Base-by-base conservation (phyloP, 2,329 filamentous ascomycete species). In the Calonectria pteridis region DNA sequence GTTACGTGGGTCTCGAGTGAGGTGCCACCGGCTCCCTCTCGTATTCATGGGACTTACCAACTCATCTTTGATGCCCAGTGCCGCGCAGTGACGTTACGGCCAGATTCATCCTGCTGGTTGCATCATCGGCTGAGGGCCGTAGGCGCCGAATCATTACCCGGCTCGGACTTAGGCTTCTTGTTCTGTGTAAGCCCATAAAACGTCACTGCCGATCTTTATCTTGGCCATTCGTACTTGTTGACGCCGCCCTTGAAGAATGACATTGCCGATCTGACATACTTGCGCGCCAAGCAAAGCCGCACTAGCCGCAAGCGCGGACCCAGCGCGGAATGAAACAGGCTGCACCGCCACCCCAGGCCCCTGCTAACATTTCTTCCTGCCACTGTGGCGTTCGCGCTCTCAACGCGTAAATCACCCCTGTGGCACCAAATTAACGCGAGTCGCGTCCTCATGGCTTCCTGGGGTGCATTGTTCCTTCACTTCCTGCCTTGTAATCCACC, bases 401-500 rank as follows among this genome's bases (percentile, higher is more conserved):
- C 71, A 75, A 79, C 78, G 79, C 79, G 76, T 72, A 65, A 73
- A 73, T 73, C 68, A 67, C 69, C 49, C 59, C 69, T 67, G 46
- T 67, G 72, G 81, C 82, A 77, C 82, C 81, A 84, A 76, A 81
- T 79, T 77, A 71, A 83, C 82, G 82, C 83, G 83, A 33, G 63
- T 76, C 82, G 82, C 81, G 82, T 82, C 77, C 77, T 74, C 73
- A 37, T 23, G 68, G 64, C 72, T 63, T 71, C 43, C 51, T 6
- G 51, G 71, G 75, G 65, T 67, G 72, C 59, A 71, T 70, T 71
- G 73, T 77, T 73, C 73, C 75, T 64, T 76, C 77, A 71, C 65
- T 50, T 49, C 72, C 40, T 40, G 20, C 51, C 50, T 43, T 59
- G 35, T 53, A 59, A 73, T 72, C 58, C 55, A 62, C 55, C 37